Conservation (phyloP, 805 yeast species). For the Spathaspora hagerdaliae region DNA sequence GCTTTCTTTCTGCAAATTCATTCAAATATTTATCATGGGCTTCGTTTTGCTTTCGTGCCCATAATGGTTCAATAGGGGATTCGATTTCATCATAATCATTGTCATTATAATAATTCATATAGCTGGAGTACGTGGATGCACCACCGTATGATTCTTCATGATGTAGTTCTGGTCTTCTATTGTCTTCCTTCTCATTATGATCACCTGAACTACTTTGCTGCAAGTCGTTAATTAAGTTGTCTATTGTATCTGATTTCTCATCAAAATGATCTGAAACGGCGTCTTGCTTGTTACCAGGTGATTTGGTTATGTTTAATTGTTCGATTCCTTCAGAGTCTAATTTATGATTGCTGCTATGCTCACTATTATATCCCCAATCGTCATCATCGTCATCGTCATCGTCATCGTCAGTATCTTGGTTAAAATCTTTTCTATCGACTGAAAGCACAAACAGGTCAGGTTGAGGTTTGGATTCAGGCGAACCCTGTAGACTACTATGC, state of each 20-base stretch:
- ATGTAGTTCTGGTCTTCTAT: slow-evolving; percentile 3
- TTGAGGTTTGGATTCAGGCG: neutral
- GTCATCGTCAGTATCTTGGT: slow-evolving; percentile 5
- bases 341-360: slow-evolving; percentile 2
- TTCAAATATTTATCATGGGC: slow-evolving; percentile 19
- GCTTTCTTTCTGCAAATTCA: slow-evolving; percentile 22
- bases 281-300: neutral
- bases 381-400: slow-evolving; percentile 14
- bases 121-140: slow-evolving; percentile 6
- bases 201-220: slow-evolving; percentile 16
- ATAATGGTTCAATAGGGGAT: slow-evolving; percentile 20
- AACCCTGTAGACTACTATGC: too few relatives aligned
- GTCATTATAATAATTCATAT: slow-evolving; percentile 9
- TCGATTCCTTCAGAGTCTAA: slow-evolving; percentile 1
- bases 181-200: slow-evolving; percentile 1
- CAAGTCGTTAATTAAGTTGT: slow-evolving; percentile 35
- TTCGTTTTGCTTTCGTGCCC: slow-evolving; percentile 14
- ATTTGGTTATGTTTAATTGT: neutral
- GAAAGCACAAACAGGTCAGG: slow-evolving; percentile 26
- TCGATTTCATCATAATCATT: slow-evolving; percentile 8
- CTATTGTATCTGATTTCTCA: slow-evolving; percentile 24
- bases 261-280: neutral
- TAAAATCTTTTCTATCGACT: slow-evolving; percentile 22
- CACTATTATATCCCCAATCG: slow-evolving; percentile 6
- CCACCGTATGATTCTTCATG: slow-evolving; percentile 11